Conservation (phyloP, 2,329 filamentous ascomycete genomes). For the Colletotrichum sidae region DNA sequence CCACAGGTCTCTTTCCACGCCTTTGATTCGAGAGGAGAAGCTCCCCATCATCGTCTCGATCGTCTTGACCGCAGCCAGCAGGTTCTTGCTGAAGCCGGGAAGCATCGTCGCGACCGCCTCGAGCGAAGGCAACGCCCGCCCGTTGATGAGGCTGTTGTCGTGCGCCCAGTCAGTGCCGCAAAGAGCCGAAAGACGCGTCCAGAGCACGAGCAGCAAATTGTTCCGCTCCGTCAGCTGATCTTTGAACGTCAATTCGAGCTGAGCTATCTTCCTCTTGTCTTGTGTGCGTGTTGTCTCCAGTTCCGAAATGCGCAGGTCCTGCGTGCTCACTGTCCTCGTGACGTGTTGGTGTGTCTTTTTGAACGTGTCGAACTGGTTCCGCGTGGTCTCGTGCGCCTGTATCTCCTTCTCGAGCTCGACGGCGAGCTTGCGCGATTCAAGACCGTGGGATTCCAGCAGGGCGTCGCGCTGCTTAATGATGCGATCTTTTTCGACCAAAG, state of each 20-base stretch:
- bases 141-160: slow-evolving; percentile 88
- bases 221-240: slow-evolving; percentile 93
- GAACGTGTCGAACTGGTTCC: slow-evolving; percentile 87
- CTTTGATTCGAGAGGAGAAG: slow-evolving; percentile 84
- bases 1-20: slow-evolving; percentile 89
- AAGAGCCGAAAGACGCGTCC: slow-evolving; percentile 86
- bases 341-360: slow-evolving; percentile 90
- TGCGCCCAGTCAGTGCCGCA: slow-evolving; percentile 95
- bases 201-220: slow-evolving; percentile 85
- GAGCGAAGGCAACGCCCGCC: slow-evolving; percentile 82
- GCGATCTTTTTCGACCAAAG: slow-evolving; percentile 89
- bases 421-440: slow-evolving; percentile 86
- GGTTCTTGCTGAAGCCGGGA: slow-evolving; percentile 89
- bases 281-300: slow-evolving; percentile 83
- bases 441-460: slow-evolving; percentile 86
- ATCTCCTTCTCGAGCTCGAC: slow-evolving; percentile 94
- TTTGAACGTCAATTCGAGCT: slow-evolving; percentile 82
- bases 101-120: slow-evolving; percentile 89
- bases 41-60: slow-evolving; percentile 83
- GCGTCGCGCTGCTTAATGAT: slow-evolving; percentile 90
- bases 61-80: slow-evolving; percentile 86
- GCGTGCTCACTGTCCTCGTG: slow-evolving; percentile 84
- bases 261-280: slow-evolving; percentile 80
- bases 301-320: slow-evolving; percentile 86
- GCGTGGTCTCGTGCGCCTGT: slow-evolving; percentile 84